phyloP scores from a whole-genome alignment of 1,284 basidiomycete species.

The Amylostereum areolatum region DNA sequence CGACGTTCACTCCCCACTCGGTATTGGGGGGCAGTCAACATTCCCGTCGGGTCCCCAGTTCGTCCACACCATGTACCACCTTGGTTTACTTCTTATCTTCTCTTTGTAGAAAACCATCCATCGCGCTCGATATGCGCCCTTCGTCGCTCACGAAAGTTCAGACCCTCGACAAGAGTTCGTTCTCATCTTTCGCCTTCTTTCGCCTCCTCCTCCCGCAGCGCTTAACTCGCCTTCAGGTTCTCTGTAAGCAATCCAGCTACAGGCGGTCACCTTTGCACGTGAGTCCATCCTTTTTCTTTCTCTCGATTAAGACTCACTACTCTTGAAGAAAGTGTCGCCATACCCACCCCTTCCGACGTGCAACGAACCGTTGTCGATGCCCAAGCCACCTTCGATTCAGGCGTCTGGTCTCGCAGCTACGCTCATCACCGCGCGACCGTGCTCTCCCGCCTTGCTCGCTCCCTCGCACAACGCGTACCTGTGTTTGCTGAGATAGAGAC shows the following conservation, averaged over 20 bases:
- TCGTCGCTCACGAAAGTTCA: slow-evolving; percentile 5
- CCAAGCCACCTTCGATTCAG: slow-evolving; percentile 53
- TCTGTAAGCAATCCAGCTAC: slow-evolving; percentile 62
- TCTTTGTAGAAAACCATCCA: background rate
- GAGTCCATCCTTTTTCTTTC: slow-evolving; percentile 19
- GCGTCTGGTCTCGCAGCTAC: slow-evolving; percentile 63
- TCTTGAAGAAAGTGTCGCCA: slow-evolving; percentile 26
- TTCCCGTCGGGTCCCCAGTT: background rate
- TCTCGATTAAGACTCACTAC: slow-evolving; percentile 5
- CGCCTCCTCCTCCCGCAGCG: background rate
- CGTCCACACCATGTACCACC: background rate
- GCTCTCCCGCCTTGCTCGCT: slow-evolving; percentile 58
- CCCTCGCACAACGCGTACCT: slow-evolving; percentile 48
- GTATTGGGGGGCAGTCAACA: background rate
- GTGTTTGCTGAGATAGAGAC: slow-evolving; percentile 66
- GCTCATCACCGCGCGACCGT: slow-evolving; percentile 54
- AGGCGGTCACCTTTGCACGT: slow-evolving; percentile 54
- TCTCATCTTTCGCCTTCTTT: background rate
- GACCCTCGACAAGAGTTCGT: slow-evolving; percentile 10
- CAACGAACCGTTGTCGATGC: slow-evolving; percentile 45
- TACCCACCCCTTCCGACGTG: slow-evolving; percentile 43
- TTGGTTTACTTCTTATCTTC: too few relatives aligned
- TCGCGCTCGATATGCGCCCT: slow-evolving; percentile 9
- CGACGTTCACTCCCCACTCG: background rate
- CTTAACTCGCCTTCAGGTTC: slow-evolving; percentile 30